These are phyloP conservation scores for Ophiocordyceps polyrhachis-furcata DNA, from an alignment of 2,329 filamentous ascomycete species.

Conservation along the genomic window DNA sequence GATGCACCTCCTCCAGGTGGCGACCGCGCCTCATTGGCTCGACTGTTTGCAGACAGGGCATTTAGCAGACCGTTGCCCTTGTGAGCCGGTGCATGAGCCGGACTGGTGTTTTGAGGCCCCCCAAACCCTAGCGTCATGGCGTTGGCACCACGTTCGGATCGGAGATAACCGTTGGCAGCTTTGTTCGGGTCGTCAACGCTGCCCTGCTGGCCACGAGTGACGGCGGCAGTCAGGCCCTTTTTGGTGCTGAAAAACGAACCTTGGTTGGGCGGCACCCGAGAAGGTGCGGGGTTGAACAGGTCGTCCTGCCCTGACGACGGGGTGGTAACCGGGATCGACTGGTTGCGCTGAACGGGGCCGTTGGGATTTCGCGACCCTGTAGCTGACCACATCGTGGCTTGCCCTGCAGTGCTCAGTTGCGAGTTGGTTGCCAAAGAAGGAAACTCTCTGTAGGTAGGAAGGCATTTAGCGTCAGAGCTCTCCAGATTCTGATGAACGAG, in stretches of 20 bases:
- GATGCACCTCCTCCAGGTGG: constrained; percentile 22
- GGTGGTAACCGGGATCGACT: constrained; percentile 29
- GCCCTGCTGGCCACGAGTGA: constrained; percentile 27
- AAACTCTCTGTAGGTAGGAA: constrained; percentile 33
- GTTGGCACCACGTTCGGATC: constrained; percentile 31
- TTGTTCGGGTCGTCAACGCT: constrained; percentile 42
- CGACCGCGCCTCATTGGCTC: constrained; percentile 28
- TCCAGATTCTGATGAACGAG: not conserved
- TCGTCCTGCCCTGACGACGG: constrained; percentile 33
- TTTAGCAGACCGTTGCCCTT: constrained; percentile 44
- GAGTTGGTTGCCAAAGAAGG: constrained; percentile 45
- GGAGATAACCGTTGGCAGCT: constrained; percentile 37
- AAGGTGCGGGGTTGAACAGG: constrained; percentile 23
- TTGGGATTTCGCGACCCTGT: constrained; percentile 28
- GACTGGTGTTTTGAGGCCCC: constrained; percentile 23
- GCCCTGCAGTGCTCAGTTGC: constrained; percentile 28
- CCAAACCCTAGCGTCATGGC: constrained; percentile 37
- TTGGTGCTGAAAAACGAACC: constrained; percentile 30
- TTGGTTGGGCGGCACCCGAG: constrained; percentile 19
- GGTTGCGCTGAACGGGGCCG: constrained; percentile 30
- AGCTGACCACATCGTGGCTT: constrained; percentile 35
- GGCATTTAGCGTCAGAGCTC: not conserved
- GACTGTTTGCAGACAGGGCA: constrained; percentile 40
- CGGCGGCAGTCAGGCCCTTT: constrained; percentile 15
- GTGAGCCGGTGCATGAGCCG: constrained; percentile 18